Evolutionary conservation across 202 grass and related monocot genomes (phyloP).

Genomic region (Setaria viridis): DNA sequence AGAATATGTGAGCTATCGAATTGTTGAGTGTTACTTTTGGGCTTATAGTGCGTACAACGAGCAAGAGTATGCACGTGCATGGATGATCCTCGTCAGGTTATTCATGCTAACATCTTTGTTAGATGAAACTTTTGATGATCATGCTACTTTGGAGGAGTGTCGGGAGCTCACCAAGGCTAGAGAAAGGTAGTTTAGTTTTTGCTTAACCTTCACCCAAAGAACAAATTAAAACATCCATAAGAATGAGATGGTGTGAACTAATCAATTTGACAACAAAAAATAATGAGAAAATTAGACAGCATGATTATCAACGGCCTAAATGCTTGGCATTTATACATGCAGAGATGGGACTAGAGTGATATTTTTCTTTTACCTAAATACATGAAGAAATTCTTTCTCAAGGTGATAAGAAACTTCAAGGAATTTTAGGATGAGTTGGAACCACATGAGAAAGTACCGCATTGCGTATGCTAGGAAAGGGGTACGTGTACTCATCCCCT

Average conservation of each 20-base stretch:
- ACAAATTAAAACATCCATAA: background rate
- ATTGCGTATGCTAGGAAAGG: background rate
- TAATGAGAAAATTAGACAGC: background rate
- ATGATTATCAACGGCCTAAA: background rate
- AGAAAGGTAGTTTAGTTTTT: background rate
- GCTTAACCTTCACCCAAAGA: background rate
- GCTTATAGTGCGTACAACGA: background rate
- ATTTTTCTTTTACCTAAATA: background rate
- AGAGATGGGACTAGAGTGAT: background rate
- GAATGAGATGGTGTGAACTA: background rate
- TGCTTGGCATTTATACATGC: background rate
- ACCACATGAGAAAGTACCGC: background rate
- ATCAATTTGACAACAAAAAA: background rate
- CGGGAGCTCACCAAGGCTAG: background rate
- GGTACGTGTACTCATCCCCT: background rate
- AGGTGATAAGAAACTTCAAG: background rate
- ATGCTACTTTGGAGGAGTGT: constrained; percentile 11
- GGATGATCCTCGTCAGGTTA: background rate
- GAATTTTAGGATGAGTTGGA: constrained; percentile 10
- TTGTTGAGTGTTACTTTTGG: constrained; percentile 2
- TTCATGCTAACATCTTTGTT: background rate
- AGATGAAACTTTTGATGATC: background rate
- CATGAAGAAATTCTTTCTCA: background rate
- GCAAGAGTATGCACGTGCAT: background rate
- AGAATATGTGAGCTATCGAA: background rate